A percentile compares a stretch with the other conserved stretches of the same genome.
These are phyloP conservation scores for Leishmania tarentolae DNA, from an alignment of 208 protist genomes.

Conservation along the genomic window DNA sequence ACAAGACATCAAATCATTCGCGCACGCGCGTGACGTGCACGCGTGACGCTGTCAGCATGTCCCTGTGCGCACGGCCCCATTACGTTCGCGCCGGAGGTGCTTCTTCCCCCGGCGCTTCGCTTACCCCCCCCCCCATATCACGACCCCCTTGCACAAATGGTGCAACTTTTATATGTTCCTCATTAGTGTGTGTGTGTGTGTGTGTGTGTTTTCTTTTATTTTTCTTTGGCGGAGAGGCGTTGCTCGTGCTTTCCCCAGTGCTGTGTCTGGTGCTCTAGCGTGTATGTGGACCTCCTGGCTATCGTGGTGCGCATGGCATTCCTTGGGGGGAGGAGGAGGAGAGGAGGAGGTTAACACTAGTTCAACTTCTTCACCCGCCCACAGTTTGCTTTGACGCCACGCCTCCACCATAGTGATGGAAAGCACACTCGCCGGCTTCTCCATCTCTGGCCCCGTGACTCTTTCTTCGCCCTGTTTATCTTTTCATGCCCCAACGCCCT, in stretches of 20 bases:
- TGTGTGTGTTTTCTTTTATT: too few species aligned
- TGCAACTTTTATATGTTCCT: background rate
- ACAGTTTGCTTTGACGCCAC: too few species aligned
- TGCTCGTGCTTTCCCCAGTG: background rate
- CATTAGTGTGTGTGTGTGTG: too few species aligned
- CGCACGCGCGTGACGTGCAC: background rate
- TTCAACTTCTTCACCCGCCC: too few species aligned
- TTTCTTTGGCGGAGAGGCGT: background rate
- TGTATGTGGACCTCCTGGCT: too few species aligned
- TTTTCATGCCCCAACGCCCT: background rate
- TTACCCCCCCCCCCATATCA: background rate
- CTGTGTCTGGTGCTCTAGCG: too few species aligned
- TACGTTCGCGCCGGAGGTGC: background rate
- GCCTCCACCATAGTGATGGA: too few species aligned
- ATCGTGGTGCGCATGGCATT: too few species aligned
- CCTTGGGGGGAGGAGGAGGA: too few species aligned
- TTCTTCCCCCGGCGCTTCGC: background rate
- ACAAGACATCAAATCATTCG: background rate
- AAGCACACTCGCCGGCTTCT: background rate
- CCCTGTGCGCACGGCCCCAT: background rate
- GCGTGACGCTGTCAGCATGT: background rate
- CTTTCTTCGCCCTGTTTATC: background rate
- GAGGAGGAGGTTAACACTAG: too few species aligned
- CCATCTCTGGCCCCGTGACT: background rate
- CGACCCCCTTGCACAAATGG: background rate